Evolutionary conservation across 257 asterid species (phyloP), one percentile per base, ranked within the genome.

Genomic region (Eucommia ulmoides): DNA sequence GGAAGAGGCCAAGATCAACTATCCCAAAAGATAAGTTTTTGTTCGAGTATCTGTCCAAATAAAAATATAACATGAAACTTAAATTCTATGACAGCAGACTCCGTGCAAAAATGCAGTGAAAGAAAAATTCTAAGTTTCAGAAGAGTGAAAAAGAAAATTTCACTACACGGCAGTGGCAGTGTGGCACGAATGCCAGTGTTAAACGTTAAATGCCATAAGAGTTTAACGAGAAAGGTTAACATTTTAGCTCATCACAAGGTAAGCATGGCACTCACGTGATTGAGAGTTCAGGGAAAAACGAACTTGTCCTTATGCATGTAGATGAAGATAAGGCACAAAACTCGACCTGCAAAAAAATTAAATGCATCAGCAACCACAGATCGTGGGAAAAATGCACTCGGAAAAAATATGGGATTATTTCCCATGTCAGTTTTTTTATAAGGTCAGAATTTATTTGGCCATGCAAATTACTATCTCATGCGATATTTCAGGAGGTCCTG

Each of bases 1-100:
- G 98, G 66, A 89, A 85, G 73, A 85, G 94, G 53, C 98, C 96
- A 48, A 89, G 83, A 80, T 89, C 96, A 70, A 89, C 79, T 22
- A 66, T 70, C 65, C 83, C 98, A 57, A 89, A 89, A 22, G 94
- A 89, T 65, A 85, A 53, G 55, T 69, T 72, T 68, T 79, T 72
- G 74, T 69, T 82, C 38, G 98, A 85, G 66, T 80, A 89, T 66
- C 98, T 89, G 80, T 48, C 51, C 14, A 54, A 45, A 19, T 47
- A 65, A 63, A 64, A 25, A 59, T 51, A 50, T 44, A 63, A 47
- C 52, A 48, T 61, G 64, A 65, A 6, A 35, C 44, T 10, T 35
- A 35, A n/a, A 35, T 12, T 26, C 8, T 26, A 6, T 26, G 69
- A 67, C 4, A 61, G 57, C 51, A 33, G 49, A 5, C 20, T 26